These are phyloP conservation scores for Epichloe gansuensis DNA, from an alignment of 2,329 filamentous ascomycete genomes.

Conservation along the genomic window DNA sequence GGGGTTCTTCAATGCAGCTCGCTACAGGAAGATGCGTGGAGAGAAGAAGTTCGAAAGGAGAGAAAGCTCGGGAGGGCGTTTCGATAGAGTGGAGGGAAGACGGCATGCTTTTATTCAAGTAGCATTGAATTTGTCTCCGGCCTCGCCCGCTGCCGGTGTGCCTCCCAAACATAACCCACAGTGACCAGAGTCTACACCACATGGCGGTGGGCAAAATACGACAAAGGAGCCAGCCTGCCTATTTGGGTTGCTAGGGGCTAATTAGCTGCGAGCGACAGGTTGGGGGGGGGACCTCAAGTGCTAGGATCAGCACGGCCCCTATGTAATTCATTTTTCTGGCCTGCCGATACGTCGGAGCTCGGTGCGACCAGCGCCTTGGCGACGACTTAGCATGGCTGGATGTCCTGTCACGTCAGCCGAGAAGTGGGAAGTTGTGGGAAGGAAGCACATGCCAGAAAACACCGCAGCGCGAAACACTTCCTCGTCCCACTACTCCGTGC, in stretches of 20 bases:
- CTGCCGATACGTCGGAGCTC: too few relatives aligned
- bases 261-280: conserved; percentile 9
- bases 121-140: conserved; percentile 4
- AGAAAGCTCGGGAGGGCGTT: conserved; percentile 11
- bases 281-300: conserved; percentile 5
- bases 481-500: too few relatives aligned
- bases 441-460: conserved; percentile 14
- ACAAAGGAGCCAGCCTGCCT: neutral
- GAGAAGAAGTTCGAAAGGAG: conserved; percentile 13
- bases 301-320: neutral
- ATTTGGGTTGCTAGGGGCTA: conserved; percentile 6
- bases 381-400: neutral
- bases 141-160: neutral
- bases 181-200: conserved; percentile 1
- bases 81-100: conserved; percentile 8
- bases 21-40: conserved; percentile 14
- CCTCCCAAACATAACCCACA: conserved; percentile 4
- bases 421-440: neutral
- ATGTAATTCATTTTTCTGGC: too few relatives aligned
- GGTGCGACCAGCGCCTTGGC: too few relatives aligned
- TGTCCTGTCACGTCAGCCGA: neutral
- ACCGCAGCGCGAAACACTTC: conserved; percentile 6
- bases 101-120: conserved; percentile 10
- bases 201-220: conserved; percentile 2
- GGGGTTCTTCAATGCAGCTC: conserved; percentile 15